phyloP scores from a whole-genome alignment of 75 land plant species.

The Cryptomeria japonica region DNA sequence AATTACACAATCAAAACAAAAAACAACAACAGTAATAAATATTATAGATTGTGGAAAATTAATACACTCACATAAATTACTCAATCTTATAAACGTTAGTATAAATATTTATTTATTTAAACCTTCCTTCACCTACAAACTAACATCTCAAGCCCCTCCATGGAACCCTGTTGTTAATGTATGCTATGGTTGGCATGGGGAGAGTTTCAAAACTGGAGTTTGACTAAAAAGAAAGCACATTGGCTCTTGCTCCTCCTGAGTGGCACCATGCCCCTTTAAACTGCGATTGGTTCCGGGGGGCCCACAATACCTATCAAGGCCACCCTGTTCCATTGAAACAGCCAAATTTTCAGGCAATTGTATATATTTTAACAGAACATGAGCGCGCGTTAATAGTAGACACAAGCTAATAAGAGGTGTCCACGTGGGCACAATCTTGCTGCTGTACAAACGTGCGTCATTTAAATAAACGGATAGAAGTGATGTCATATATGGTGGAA shows the following conservation, averaged over 20 bases:
- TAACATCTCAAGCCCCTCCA: no score
- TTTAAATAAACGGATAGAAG: slow-evolving; percentile 2
- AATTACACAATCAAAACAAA: no score
- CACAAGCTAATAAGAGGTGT: neutral
- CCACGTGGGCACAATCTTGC: neutral
- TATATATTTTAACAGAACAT: neutral
- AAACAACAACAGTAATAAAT: no score
- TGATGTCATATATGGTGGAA: neutral
- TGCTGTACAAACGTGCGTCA: neutral
- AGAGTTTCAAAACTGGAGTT: no score
- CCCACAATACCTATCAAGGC: neutral
- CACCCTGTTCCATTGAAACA: neutral
- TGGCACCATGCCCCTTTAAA: neutral
- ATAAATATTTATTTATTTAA: no score
- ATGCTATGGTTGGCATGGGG: no score
- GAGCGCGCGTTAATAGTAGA: neutral
- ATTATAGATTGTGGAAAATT: no score
- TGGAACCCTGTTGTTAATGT: no score
- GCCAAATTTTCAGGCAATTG: neutral
- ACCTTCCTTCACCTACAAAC: no score
- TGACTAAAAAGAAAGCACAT: neutral
- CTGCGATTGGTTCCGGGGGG: neutral
- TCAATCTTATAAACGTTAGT: no score
- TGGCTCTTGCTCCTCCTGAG: neutral
- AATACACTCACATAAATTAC: no score